Evolutionary conservation across 2,329 filamentous ascomycete genomes (phyloP).

Genomic region (Pseudogymnoascus sp.): DNA sequence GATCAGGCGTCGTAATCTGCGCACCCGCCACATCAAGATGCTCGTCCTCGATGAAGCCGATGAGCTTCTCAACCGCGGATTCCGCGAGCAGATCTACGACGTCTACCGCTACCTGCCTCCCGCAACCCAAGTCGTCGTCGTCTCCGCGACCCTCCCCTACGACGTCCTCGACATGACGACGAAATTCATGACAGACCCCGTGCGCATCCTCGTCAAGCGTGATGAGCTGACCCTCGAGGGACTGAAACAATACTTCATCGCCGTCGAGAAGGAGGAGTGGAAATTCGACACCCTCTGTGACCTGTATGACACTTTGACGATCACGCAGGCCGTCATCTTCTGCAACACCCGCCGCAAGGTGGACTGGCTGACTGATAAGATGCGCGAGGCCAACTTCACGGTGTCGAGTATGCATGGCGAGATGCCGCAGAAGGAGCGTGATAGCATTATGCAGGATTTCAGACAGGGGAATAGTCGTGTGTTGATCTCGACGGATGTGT

Average conservation of each 20-base stretch:
- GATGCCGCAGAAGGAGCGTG: constrained; percentile 96
- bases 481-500: constrained; percentile 93
- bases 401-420: constrained; percentile 98
- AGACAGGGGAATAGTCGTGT: constrained; percentile 93
- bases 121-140: constrained; percentile 95
- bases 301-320: constrained; percentile 96
- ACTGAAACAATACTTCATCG: constrained; percentile 98
- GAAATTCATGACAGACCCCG: constrained; percentile 98
- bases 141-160: constrained; percentile 93
- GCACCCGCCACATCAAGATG: constrained; percentile 71
- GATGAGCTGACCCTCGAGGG: constrained; percentile 96
- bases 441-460: constrained; percentile 99
- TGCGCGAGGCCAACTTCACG: constrained; percentile 97
- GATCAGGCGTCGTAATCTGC: constrained; percentile 66
- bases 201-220: constrained; percentile 95
- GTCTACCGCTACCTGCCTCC: constrained; percentile 95
- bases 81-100: constrained; percentile 98
- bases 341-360: constrained; percentile 99
- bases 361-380: constrained; percentile 98
- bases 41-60: constrained; percentile 69
- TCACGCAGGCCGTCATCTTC: constrained; percentile 98
- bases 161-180: constrained; percentile 99
- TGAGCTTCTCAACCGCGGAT: constrained; percentile 82
- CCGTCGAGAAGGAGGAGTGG: constrained; percentile 99
- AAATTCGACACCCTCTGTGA: constrained; percentile 98